These are phyloP conservation scores for Discostella stelligera DNA, from an alignment of 352 stramenopile species.

Conservation along the genomic window DNA sequence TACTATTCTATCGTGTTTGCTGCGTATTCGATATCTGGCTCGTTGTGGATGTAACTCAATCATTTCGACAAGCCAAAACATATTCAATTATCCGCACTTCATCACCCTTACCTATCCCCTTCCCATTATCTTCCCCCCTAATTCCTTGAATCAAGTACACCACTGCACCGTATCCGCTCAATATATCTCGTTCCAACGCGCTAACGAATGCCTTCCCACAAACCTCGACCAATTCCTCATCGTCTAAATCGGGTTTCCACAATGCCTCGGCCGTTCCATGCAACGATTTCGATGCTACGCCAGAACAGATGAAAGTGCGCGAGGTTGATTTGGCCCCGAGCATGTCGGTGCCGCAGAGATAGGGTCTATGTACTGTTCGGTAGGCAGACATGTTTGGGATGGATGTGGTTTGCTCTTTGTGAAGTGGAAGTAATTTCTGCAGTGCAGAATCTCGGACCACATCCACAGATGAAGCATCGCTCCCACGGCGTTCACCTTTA, in stretches of 20 bases:
- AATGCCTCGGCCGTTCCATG: conserved; percentile 76
- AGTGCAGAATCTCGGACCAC: conserved; percentile 3
- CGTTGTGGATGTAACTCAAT: conserved; percentile 43
- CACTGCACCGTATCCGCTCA: conserved; percentile 77
- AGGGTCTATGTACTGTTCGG: conserved; percentile 51
- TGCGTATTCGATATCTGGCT: neutral
- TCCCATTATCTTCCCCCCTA: conserved; percentile 5
- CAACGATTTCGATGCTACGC: conserved; percentile 68
- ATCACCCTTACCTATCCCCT: conserved; percentile 14
- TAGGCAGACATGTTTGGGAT: conserved; percentile 7
- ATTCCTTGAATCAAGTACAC: conserved; percentile 68
- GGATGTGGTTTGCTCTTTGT: neutral
- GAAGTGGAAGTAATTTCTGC: neutral
- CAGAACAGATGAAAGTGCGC: conserved; percentile 67
- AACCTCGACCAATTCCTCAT: conserved; percentile 64
- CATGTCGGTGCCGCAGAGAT: conserved; percentile 75
- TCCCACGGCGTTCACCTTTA: neutral
- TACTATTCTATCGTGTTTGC: neutral
- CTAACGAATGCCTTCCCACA: conserved; percentile 76
- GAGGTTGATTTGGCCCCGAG: conserved; percentile 68
- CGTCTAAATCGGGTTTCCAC: conserved; percentile 70
- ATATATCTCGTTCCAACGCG: conserved; percentile 78
- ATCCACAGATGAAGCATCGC: too few relatives aligned
- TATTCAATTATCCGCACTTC: conserved; percentile 70
- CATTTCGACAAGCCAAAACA: conserved; percentile 70